phyloP scores from a whole-genome alignment of 805 yeast species.

The Kodamaea neixiangensis region DNA sequence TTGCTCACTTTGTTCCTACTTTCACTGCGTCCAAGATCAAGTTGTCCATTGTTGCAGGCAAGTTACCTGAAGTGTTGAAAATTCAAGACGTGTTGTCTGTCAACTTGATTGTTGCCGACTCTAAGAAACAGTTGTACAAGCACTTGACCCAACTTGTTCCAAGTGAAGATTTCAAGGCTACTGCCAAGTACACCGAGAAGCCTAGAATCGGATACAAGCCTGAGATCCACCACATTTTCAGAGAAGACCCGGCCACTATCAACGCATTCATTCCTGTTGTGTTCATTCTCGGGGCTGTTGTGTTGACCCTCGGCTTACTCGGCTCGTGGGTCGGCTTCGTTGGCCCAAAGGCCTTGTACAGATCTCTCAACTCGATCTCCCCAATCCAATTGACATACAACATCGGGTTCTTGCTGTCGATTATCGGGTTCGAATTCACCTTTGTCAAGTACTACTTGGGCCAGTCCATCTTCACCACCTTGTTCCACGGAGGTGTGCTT shows the following conservation, averaged over 20 bases:
- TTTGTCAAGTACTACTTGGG: constrained; percentile 61
- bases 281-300: constrained; percentile 48
- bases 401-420: constrained; percentile 47
- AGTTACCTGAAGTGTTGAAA: constrained; percentile 40
- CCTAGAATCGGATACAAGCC: constrained; percentile 51
- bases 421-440: constrained; percentile 52
- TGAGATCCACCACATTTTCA: constrained; percentile 67
- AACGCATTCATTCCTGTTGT: constrained; percentile 51
- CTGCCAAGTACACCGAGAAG: constrained; percentile 23
- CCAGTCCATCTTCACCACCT: constrained; percentile 59
- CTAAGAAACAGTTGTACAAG: constrained; percentile 22
- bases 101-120: constrained; percentile 34
- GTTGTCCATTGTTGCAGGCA: constrained; percentile 26
- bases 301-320: constrained; percentile 44
- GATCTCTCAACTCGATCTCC: constrained; percentile 37
- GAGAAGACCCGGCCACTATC: constrained; percentile 53
- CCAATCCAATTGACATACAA: constrained; percentile 36
- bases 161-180: constrained; percentile 23
- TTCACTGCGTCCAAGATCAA: constrained; percentile 23
- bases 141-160: constrained; percentile 36
- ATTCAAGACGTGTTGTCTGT: constrained; percentile 31
- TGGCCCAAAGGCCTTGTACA: constrained; percentile 28
- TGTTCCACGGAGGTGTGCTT: constrained; percentile 49
- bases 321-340: constrained; percentile 42
- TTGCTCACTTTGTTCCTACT: constrained; percentile 33